Percentiles rank a stretch among this genome's conserved stretches.
Conservation (phyloP, 1,284 basidiomycete species). For the Acaromyces ingoldii region DNA sequence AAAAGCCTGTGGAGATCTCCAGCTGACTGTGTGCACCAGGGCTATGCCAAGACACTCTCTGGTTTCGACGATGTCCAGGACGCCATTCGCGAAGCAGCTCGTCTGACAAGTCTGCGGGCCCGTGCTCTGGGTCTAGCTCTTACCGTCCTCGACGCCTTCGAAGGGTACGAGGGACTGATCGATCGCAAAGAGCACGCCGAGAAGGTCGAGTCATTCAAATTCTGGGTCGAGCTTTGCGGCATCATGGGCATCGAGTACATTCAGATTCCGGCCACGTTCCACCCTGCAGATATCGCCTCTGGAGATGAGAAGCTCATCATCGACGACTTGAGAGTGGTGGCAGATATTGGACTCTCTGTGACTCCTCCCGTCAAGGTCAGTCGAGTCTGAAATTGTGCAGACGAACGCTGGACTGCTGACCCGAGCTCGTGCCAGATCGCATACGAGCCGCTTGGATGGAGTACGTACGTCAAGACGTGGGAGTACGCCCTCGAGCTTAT, state of each 20-base stretch:
- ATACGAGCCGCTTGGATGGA: not conserved
- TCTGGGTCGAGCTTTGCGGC: not conserved
- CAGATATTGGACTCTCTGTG: not conserved
- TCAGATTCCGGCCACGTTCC: not conserved
- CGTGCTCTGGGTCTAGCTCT: not conserved
- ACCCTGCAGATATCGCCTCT: not conserved
- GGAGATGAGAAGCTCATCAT: not conserved
- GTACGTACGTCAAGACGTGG: not conserved
- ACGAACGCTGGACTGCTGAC: too few relatives aligned
- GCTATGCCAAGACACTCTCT: not conserved
- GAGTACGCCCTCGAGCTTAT: not conserved
- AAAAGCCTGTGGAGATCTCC: too few relatives aligned
- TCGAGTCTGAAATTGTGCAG: not conserved
- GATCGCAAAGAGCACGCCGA: not conserved
- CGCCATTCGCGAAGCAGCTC: not conserved
- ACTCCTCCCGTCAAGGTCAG: not conserved
- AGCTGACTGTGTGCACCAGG: not conserved
- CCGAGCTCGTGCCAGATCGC: not conserved
- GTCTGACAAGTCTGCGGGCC: not conserved
- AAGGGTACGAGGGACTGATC: not conserved
- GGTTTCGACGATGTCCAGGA: not conserved
- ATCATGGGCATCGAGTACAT: not conserved
- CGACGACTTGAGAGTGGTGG: not conserved
- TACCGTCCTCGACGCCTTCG: not conserved
- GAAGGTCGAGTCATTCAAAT: not conserved